Base-by-base conservation (phyloP, 139 green algal species). In the Chlorella vulgaris region DNA sequence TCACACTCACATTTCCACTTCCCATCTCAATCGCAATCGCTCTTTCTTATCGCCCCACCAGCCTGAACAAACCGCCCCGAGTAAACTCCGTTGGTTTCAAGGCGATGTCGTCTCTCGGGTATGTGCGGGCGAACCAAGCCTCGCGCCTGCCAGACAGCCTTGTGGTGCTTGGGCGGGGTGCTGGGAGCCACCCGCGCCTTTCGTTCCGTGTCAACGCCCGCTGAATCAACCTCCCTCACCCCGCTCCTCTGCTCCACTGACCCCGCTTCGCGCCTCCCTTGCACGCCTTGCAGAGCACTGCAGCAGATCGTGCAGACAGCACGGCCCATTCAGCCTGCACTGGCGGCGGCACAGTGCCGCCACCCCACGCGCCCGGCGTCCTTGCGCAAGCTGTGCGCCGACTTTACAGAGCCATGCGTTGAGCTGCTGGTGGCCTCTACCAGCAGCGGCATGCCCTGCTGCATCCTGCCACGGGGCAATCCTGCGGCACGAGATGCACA, bases 341-440 rank as follows among this genome's bases (percentile, higher is more conserved):
- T 60, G 4, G 42, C 35, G 21, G 39, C 53, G 4, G 28, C 47
- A 28, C 50, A 68, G 73, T 79, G 73, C 73, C 13, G 15, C 8
- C 73, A 79, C 73, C 73, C 58, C 0, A 29, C 29, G 3, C 50
- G 51, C 22, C 73, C 73, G 22, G 33, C 73, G 19, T 53, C 73
- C 35, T 53, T 79, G 35, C 73, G 73, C 10, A 50, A 53, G 24
- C 73, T 79, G 1, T 15, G 29, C 4, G n/a, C n/a, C n/a, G 0
- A 36, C 3, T 29, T 26, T 7, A 26, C 21, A 3, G 73, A 69
- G 47, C 35, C 33, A 0, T 51, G 38, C 3, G 36, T 79, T 3
- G 73, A 79, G 73, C 73, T 79, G 33, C 73, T 79, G 43, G 26
- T 53, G 0, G 53, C 73, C 69, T 60, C 69, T 28, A 26, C 29